A percentile compares a stretch with the other conserved stretches of the same genome.
These are phyloP conservation scores for Phyllosticta citribraziliensis DNA, from an alignment of 2,329 filamentous ascomycete species.

Conservation along the genomic window DNA sequence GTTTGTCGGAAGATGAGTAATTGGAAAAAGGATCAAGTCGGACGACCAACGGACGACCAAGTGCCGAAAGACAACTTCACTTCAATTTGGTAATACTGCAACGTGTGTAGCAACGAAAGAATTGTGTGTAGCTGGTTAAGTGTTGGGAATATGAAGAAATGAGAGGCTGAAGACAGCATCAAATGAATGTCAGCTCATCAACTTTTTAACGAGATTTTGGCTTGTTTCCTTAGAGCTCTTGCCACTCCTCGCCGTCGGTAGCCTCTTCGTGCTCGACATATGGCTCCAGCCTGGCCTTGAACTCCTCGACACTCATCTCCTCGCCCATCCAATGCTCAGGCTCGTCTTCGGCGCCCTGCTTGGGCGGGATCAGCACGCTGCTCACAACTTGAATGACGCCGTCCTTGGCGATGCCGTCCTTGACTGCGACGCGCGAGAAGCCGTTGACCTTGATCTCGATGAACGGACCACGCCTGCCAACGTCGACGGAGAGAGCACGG, in stretches of 20 bases:
- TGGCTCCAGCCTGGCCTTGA: conserved; percentile 42
- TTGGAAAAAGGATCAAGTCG: neutral
- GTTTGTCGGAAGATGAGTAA: neutral
- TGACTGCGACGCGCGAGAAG: conserved; percentile 52
- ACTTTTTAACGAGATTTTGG: neutral
- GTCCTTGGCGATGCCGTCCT: conserved; percentile 65
- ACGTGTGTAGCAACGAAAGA: neutral
- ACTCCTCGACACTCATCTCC: conserved; percentile 47
- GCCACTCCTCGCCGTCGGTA: conserved; percentile 2
- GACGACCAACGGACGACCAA: neutral
- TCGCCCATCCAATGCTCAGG: conserved; percentile 24
- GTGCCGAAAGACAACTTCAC: neutral
- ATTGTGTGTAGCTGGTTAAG: neutral
- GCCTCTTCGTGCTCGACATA: conserved; percentile 17
- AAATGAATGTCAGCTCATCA: neutral
- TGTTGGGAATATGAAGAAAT: neutral
- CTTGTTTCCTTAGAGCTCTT: conserved; percentile 1
- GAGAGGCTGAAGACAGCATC: neutral
- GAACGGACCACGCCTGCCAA: conserved; percentile 57
- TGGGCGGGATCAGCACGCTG: conserved; percentile 67
- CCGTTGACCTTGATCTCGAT: conserved; percentile 68
- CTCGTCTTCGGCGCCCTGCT: conserved; percentile 35
- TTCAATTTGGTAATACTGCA: neutral
- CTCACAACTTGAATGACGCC: conserved; percentile 74
- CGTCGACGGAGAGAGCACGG: conserved; percentile 59